Percentiles rank a stretch among this genome's conserved stretches.
Evolutionary conservation across 495 filamentous ascomycete species (phyloP).

Genomic region (Neurospora pannonica): DNA sequence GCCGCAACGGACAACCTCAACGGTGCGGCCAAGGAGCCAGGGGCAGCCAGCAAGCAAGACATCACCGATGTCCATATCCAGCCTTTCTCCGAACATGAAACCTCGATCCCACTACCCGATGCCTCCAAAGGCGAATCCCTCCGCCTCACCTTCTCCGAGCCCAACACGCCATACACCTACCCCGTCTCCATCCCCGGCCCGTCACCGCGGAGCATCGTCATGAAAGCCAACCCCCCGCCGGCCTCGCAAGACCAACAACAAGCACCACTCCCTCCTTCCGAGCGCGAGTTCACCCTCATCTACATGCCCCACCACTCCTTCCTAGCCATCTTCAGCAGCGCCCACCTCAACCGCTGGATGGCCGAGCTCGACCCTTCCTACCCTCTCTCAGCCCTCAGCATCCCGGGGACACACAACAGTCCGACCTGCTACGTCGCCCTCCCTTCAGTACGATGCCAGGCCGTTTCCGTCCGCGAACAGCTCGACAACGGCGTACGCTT

Average conservation of each 20-base stretch:
- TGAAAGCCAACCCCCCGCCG: background rate
- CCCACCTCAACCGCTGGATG: conserved; percentile 76
- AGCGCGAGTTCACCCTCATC: conserved; percentile 57
- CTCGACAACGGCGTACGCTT: conserved; percentile 88
- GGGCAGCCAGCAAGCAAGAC: conserved; percentile 15
- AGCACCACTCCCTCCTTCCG: background rate
- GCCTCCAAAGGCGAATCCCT: conserved; percentile 25
- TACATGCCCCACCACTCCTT: conserved; percentile 54
- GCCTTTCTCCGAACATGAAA: conserved; percentile 28
- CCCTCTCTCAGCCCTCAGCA: conserved; percentile 70
- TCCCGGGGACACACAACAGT: conserved; percentile 94
- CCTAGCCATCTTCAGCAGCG: conserved; percentile 69
- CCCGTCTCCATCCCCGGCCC: conserved; percentile 28
- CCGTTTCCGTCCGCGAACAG: conserved; percentile 64
- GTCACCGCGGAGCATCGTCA: conserved; percentile 11
- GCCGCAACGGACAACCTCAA: conserved; percentile 7
- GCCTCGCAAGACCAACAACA: background rate
- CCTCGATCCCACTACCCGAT: conserved; percentile 28
- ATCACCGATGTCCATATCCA: conserved; percentile 23
- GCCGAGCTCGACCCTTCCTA: conserved; percentile 52
- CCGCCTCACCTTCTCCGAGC: conserved; percentile 37
- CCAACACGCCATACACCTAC: conserved; percentile 24
- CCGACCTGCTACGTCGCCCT: conserved; percentile 75
- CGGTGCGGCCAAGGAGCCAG: background rate
- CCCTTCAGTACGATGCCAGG: conserved; percentile 90